These are phyloP conservation scores for Tolypocladium paradoxum DNA, from an alignment of 2,329 filamentous ascomycete genomes.

Conservation along the genomic window DNA sequence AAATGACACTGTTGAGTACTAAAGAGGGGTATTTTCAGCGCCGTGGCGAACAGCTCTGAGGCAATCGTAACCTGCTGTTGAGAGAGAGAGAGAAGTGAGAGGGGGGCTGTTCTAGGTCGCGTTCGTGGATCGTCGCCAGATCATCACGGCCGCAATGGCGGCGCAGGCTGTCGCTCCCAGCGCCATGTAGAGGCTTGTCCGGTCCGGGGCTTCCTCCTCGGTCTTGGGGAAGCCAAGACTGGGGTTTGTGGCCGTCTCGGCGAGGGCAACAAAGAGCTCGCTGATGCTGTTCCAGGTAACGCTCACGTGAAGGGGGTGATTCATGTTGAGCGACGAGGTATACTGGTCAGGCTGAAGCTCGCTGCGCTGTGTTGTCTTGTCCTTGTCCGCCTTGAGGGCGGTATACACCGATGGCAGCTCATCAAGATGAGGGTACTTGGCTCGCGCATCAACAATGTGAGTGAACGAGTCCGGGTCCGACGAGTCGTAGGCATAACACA, in stretches of 20 bases:
- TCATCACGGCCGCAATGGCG: constrained; percentile 52
- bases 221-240: constrained; percentile 80
- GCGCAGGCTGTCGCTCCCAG: constrained; percentile 62
- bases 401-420: constrained; percentile 87
- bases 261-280: constrained; percentile 84
- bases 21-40: background rate
- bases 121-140: constrained; percentile 49
- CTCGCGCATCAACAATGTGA: constrained; percentile 74
- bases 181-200: constrained; percentile 77
- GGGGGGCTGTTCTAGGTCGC: constrained; percentile 18
- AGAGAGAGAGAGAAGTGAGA: background rate
- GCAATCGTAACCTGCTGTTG: background rate
- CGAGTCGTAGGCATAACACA: constrained; percentile 95
- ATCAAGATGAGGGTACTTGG: constrained; percentile 72
- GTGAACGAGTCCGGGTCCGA: constrained; percentile 93
- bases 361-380: constrained; percentile 91
- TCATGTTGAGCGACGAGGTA: constrained; percentile 75
- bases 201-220: constrained; percentile 75
- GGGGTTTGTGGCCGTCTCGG: constrained; percentile 85
- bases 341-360: constrained; percentile 90
- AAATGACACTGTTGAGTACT: background rate
- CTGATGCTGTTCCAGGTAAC: constrained; percentile 90
- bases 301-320: constrained; percentile 84
- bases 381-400: constrained; percentile 86
- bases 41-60: background rate